Evolutionary conservation across 768 basidiomycete species (phyloP).

Genomic region (Lactarius tabidus): DNA sequence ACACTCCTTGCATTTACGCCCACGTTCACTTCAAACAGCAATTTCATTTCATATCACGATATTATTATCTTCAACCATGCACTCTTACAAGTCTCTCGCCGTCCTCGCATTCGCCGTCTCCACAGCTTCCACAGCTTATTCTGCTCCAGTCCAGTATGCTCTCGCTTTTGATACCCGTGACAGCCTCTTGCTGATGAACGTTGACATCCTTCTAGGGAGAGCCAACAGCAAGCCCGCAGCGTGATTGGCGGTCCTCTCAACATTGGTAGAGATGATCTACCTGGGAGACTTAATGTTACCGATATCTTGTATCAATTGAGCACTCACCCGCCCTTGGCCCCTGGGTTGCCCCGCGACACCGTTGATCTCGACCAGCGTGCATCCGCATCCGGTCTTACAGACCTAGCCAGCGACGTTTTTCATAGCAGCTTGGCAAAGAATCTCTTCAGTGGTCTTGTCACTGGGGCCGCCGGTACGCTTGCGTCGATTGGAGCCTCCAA

Average conservation of each 20-base stretch:
- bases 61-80: slow-evolving; percentile 1
- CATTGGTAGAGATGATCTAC: no score
- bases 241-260: no score
- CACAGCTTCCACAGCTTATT: not conserved
- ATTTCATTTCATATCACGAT: not conserved
- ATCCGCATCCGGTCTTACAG: no score
- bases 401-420: no score
- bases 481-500: not conserved
- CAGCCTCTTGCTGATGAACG: not conserved
- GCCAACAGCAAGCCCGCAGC: not conserved
- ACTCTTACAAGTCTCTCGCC: not conserved
- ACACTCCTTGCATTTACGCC: not conserved
- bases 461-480: not conserved
- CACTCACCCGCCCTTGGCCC: no score
- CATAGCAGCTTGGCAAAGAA: not conserved
- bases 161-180: not conserved
- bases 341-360: no score
- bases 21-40: not conserved
- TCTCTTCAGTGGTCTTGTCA: not conserved
- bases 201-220: not conserved
- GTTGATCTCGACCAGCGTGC: no score
- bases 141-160: not conserved
- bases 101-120: slow-evolving; percentile 3
- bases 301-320: no score
- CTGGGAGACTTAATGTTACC: no score